A percentile compares a stretch with the other conserved stretches of the same genome.
These are phyloP conservation scores for Pelargonium citronellum DNA, from an alignment of 441 rosid genomes.

Conservation along the genomic window DNA sequence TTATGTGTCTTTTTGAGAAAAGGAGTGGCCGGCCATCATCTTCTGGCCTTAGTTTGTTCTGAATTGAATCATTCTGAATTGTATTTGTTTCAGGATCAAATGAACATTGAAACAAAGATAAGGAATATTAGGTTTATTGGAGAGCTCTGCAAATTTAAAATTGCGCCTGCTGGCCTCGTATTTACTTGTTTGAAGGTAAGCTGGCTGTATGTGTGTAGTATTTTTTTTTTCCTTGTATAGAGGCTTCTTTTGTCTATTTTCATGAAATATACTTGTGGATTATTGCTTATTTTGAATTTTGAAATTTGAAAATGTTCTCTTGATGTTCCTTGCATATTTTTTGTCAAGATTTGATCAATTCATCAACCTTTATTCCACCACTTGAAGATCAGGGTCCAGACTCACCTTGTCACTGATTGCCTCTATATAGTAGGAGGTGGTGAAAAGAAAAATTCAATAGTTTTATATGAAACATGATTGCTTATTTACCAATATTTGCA, in stretches of 20 bases:
- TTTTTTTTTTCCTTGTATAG: too few species aligned
- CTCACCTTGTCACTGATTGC: neutral
- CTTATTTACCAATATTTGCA: neutral
- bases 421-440: neutral
- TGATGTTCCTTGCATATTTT: neutral
- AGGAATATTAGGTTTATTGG: conserved; percentile 97
- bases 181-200: conserved; percentile 95
- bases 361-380: neutral
- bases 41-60: conserved; percentile 5
- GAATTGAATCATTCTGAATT: conserved; percentile 14
- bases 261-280: neutral
- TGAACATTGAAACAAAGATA: conserved; percentile 96
- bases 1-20: conserved; percentile 10
- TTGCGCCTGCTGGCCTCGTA: conserved; percentile 76
- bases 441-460: neutral
- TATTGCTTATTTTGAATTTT: neutral
- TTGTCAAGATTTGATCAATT: neutral
- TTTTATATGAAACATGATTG: neutral
- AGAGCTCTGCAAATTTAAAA: conserved; percentile 93
- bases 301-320: neutral
- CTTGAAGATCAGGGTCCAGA: neutral
- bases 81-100: conserved; percentile 80
- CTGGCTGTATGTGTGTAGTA: neutral
- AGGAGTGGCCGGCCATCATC: conserved; percentile 17
- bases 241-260: neutral